Base-by-base conservation (phyloP, 1,284 basidiomycete genomes). In the Meira nashicola region DNA sequence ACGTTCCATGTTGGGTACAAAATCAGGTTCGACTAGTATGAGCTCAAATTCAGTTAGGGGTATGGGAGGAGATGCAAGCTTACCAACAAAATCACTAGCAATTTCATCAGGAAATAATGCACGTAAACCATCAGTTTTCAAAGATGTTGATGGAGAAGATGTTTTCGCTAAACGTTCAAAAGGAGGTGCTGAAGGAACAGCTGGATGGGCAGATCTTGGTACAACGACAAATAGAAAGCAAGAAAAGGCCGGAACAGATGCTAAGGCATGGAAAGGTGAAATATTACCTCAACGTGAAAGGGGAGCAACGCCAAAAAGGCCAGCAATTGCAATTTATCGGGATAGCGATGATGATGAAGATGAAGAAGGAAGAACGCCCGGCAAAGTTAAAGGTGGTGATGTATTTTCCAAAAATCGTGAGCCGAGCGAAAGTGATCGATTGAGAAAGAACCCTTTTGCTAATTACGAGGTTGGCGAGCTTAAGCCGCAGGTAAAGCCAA, bases 341-440 rank as follows among this genome's bases (percentile, higher is more conserved):
- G 77, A 79, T 44, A 79, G 80, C 25, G 80, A 81, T 46, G 82
- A 82, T 50, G 81, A 80, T 11, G 81, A 82, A 4, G 71, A 81
- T 50, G 81, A 80, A 12, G 81, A 81, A 5, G 71, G 67, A 14
- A 74, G 68, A 11, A 23, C 40, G 14, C 38, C 38, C 8, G 40
- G 10, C 11, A 59, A 51, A 43, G 15, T 15, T 14, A 21, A 46
- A n/a, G 63, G 58, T 38, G 60, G 62, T 19, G 68, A 70, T 17
- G 62, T 63, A 28, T 57, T 57, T 17, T 46, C 46, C 51, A 60
- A 60, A 33, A 44, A 25, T 33, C n/a, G 54, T 37, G 47, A 56
- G 55, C 23, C 60, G 52, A 60, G 41, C 21, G 73, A 75, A 55
- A 66, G 68, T 33, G 72, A 77, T 33, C 58, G 68, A 41, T 39